A percentile compares a stretch with the other conserved stretches of the same genome.
These are phyloP conservation scores for Sporothrix dimorphospora DNA, from an alignment of 2,329 filamentous ascomycete genomes.

Conservation along the genomic window DNA sequence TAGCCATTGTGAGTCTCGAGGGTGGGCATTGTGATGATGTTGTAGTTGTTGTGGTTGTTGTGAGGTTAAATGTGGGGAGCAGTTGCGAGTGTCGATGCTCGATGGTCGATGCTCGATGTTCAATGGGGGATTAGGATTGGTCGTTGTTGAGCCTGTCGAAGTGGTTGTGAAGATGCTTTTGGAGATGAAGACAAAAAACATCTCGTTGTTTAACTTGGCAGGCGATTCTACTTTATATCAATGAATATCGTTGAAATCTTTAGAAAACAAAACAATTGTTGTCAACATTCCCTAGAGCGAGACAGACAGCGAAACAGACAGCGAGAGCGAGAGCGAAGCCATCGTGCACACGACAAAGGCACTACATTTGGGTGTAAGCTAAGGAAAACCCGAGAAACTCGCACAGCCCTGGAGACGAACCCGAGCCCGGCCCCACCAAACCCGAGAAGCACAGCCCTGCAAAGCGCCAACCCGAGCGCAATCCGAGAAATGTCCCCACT, in stretches of 20 bases:
- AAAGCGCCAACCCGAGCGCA: not conserved
- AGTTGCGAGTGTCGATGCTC: not conserved
- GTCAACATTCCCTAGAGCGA: not conserved
- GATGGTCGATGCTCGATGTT: not conserved
- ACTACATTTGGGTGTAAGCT: not conserved
- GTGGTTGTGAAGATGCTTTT: not conserved
- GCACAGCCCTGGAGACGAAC: not conserved
- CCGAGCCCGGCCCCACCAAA: not conserved
- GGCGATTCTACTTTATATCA: not conserved
- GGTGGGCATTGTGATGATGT: not conserved
- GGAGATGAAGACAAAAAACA: not conserved
- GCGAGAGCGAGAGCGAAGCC: not conserved
- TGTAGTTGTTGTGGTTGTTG: not conserved
- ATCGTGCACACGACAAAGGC: not conserved
- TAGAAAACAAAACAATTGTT: not conserved
- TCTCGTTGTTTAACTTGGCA: not conserved
- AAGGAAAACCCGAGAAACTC: not conserved
- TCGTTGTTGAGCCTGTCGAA: not conserved
- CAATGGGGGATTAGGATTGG: not conserved
- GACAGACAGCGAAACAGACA: not conserved
- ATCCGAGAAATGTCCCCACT: not conserved
- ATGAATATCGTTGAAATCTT: not conserved
- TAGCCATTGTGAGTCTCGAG: conserved; percentile 20
- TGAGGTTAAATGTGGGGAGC: not conserved
- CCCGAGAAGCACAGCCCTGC: not conserved